Percentiles rank a stretch among this genome's conserved stretches.
Evolutionary conservation across 2,329 filamentous ascomycete genomes (phyloP).

Genomic region (Xylaria multiplex): DNA sequence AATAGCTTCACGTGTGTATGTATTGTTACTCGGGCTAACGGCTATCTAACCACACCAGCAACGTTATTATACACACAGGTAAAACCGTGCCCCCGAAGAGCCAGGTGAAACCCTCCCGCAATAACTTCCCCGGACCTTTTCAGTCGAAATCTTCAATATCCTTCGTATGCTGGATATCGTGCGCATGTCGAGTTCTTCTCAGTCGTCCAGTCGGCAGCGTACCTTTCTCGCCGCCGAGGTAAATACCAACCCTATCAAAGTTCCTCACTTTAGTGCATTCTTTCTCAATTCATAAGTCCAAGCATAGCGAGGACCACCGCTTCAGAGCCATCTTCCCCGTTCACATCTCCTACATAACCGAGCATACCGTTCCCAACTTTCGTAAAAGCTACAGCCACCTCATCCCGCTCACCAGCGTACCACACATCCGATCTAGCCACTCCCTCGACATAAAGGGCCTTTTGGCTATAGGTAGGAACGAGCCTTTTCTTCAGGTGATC

Average conservation of each 20-base stretch:
- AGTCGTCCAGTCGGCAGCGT: too few species aligned
- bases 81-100: too few species aligned
- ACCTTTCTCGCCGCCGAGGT: too few species aligned
- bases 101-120: too few species aligned
- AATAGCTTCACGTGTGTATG: too few species aligned
- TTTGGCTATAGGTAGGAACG: conserved; percentile 42
- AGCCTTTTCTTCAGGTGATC: conserved; percentile 36
- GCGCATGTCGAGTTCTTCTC: too few species aligned
- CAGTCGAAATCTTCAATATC: too few species aligned
- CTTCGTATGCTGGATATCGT: too few species aligned
- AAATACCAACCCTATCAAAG: conserved; percentile 3
- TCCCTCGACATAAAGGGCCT: conserved; percentile 40
- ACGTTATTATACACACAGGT: too few species aligned
- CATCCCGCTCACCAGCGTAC: conserved; percentile 37
- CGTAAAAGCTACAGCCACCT: conserved; percentile 43
- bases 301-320: conserved; percentile 46
- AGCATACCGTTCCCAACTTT: conserved; percentile 43
- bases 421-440: conserved; percentile 39
- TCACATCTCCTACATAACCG: conserved; percentile 48
- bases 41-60: too few species aligned
- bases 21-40: too few species aligned
- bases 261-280: conserved; percentile 11
- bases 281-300: conserved; percentile 38
- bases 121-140: too few species aligned
- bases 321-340: conserved; percentile 38